A percentile compares a stretch with the other conserved stretches of the same genome.
Conservation (phyloP, 768 basidiomycete species). For the Suillus decipiens region DNA sequence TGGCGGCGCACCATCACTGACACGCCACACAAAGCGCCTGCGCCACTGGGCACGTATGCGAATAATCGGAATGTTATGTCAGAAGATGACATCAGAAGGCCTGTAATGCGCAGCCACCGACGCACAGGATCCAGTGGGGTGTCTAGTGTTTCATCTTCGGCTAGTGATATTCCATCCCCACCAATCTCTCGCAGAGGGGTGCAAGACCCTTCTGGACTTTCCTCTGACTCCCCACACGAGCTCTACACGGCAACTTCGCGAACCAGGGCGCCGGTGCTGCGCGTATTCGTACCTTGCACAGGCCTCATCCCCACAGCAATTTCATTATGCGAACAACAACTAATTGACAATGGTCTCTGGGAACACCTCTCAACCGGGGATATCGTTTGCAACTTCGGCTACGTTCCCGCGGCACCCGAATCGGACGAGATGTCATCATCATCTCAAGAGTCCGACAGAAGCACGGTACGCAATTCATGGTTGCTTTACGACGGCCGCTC, state of each 20-base stretch:
- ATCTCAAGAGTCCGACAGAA: constrained; percentile 19
- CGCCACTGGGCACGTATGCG: constrained; percentile 21
- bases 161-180: constrained; percentile 23
- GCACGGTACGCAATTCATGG: constrained; percentile 50
- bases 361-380: constrained; percentile 75
- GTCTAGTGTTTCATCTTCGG: constrained; percentile 49
- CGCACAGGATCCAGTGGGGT: constrained; percentile 45
- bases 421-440: constrained; percentile 24
- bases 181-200: constrained; percentile 22
- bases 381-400: constrained; percentile 79
- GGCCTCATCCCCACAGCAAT: constrained; percentile 48
- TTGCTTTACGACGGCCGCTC: constrained; percentile 68
- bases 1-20: constrained; percentile 45
- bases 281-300: constrained; percentile 74
- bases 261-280: constrained; percentile 69
- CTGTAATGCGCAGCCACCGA: constrained; percentile 37
- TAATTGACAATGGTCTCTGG: constrained; percentile 71
- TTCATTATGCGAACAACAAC: constrained; percentile 64
- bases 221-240: constrained; percentile 55
- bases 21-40: constrained; percentile 1
- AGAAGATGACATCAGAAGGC: constrained; percentile 42
- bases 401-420: constrained; percentile 50
- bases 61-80: constrained; percentile 32
- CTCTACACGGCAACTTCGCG: constrained; percentile 59
- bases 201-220: constrained; percentile 16